Base-by-base conservation (phyloP, 2,329 filamentous ascomycete species). In the Chaetomium olivaceum region DNA sequence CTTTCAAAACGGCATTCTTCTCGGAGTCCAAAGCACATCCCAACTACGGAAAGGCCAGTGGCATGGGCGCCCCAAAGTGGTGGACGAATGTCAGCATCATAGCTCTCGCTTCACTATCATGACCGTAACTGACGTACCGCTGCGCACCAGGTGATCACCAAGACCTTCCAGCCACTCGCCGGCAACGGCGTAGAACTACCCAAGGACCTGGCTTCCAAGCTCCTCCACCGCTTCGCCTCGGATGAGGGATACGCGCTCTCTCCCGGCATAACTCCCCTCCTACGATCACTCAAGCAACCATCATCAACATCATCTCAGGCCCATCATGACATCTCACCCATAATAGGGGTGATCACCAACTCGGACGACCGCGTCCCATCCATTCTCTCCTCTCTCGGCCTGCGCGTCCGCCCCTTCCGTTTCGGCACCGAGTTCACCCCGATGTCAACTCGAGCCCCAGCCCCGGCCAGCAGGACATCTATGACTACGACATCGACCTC, bases 321-420 rank as follows among this genome's bases (percentile, higher is more conserved):
- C 33, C 39, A 16, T 25, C n/a, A n/a, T n/a, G n/a, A n/a, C n/a
- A 19, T 25, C 29, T 14, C 80, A 71, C 70, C 74, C 4, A 76
- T 86, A 1, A 76, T 87, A 5, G 87, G 86, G 29, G 78, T 89
- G 6, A 80, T 89, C 59, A 86, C 86, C 12, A 89, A 89, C 72
- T 89, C 86, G 0, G 87, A 90, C 69, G 80, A 85, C 71, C 79
- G 87, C n/a, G 83, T 88, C 0, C 80, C 82, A 0, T 74, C 74
- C 29, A 80, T 89, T 25, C 74, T 89, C 4, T 74, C 79, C 0
- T 85, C 84, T 0, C 75, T 89, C 4, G 85, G 83, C 0, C 70
- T 89, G 31, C 74, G 72, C 2, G 77, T 88, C 2, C 79, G 78
- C 61, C 76, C 78, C 0, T 50, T 76, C 39, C 75, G 77, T 11